Conservation (phyloP, 345 rosid species). For the Schrenkiella parvula region DNA sequence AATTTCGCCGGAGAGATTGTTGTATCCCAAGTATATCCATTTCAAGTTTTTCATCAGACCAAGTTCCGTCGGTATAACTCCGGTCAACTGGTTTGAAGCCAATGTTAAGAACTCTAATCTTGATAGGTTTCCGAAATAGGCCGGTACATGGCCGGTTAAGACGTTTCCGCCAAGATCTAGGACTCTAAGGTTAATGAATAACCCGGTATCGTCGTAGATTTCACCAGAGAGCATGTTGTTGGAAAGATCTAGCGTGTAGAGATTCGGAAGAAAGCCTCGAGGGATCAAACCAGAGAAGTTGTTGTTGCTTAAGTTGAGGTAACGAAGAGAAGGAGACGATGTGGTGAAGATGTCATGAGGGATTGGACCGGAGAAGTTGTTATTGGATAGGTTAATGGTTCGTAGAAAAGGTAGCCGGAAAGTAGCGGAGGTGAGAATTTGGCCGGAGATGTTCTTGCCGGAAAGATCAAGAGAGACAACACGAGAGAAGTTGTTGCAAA, state of each 20-base stretch:
- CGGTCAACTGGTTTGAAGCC: slow-evolving; percentile 74
- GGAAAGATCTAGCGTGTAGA: slow-evolving; percentile 70
- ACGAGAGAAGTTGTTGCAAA: slow-evolving; percentile 51
- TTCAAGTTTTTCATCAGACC: slow-evolving; percentile 51
- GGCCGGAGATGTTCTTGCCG: slow-evolving; percentile 61
- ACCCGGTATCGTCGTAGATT: slow-evolving; percentile 50
- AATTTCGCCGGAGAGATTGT: slow-evolving; percentile 76
- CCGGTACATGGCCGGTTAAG: slow-evolving; percentile 58
- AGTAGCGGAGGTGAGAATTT: slow-evolving; percentile 36
- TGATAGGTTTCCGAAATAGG: slow-evolving; percentile 44
- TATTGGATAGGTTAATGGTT: slow-evolving; percentile 58
- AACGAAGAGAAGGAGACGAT: slow-evolving; percentile 44
- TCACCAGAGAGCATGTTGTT: slow-evolving; percentile 72
- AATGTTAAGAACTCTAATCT: slow-evolving; percentile 57
- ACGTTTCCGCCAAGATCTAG: slow-evolving; percentile 89
- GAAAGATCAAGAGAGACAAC: slow-evolving; percentile 52
- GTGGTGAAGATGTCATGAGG: slow-evolving; percentile 45
- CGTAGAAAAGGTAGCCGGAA: slow-evolving; percentile 54
- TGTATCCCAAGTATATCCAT: slow-evolving; percentile 89
- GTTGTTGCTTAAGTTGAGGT: slow-evolving; percentile 80
- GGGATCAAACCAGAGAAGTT: slow-evolving; percentile 73
- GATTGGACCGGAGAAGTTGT: slow-evolving; percentile 57
- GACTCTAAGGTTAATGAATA: slow-evolving; percentile 43
- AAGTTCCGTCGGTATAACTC: slow-evolving; percentile 50
- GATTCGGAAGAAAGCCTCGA: slow-evolving; percentile 15